A percentile compares a stretch with the other conserved stretches of the same genome.
Conservation (phyloP, 768 basidiomycete genomes). For the Paxillus involutus region DNA sequence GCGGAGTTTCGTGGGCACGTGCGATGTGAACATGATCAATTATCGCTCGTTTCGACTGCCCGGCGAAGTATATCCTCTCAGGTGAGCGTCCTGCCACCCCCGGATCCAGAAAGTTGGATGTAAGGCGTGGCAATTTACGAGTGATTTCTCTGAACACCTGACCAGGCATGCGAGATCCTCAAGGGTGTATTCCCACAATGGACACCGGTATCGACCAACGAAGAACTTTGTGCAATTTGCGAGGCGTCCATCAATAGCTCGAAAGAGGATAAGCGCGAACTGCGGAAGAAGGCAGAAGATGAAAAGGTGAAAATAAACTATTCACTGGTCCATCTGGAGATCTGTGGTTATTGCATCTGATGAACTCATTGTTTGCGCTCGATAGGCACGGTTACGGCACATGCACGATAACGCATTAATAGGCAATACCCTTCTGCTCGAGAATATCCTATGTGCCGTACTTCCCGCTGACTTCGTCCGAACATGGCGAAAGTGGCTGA, state of each 20-base stretch:
- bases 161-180: conserved; percentile 59
- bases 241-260: conserved; percentile 52
- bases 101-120: conserved; percentile 5
- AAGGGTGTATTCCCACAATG: conserved; percentile 62
- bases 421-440: conserved; percentile 44
- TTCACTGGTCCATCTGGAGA: not conserved
- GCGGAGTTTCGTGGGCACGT: conserved; percentile 58
- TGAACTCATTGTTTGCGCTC: conserved; percentile 12
- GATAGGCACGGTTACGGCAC: conserved; percentile 60
- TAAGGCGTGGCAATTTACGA: conserved; percentile 15
- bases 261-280: conserved; percentile 60
- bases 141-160: conserved; percentile 6
- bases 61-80: conserved; percentile 63
- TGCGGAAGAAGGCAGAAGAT: conserved; percentile 68
- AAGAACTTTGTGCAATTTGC: conserved; percentile 64
- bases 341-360: conserved; percentile 11
- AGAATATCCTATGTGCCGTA: conserved; percentile 54
- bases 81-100: conserved; percentile 36
- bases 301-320: conserved; percentile 58
- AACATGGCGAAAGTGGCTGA: conserved; percentile 70
- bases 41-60: conserved; percentile 53
- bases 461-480: conserved; percentile 62
- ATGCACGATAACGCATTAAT: conserved; percentile 58
- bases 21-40: conserved; percentile 65
- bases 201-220: conserved; percentile 50